Evolutionary conservation across 768 basidiomycete genomes (phyloP), one percentile per base, ranked within the genome.

Genomic region (Chalciporus pseudorubinellus): DNA sequence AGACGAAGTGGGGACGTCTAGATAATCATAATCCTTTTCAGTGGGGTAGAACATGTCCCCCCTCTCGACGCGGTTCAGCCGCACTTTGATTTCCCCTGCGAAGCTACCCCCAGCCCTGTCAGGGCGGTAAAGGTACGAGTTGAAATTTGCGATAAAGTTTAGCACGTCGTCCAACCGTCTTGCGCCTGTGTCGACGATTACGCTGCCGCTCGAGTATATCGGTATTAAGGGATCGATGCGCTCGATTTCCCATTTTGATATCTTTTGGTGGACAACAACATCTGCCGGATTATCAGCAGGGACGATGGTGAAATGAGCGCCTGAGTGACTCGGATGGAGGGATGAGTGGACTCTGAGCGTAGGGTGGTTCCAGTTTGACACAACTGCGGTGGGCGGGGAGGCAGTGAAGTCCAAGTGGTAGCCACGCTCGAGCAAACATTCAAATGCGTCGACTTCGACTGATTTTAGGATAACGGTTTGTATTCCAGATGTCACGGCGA

Each of bases 111-210:
- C 24, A 8, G 41, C 52, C 29, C 10, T 31, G 29, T 31, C 29
- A 13, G 29, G 29, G 12, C 29, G 29, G 12, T 12, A 31, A 11
- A 62, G 44, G 39, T 54, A 63, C 6, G 46, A 57, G 3, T 63
- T 57, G 49, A 62, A 62, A 31, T 60, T 60, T 4, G 58, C 52
- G 31, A 62, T 42, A 1, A 46, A 19, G 26, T 63, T 51, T 11
- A 62, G 48, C 28, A 57, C 39, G 19, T 43, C 29, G 13, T 1
- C 2, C 21, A 50, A 34, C 18, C 47, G 52, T 22, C 7, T n/a
- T 13, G 21, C 18, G 1, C 51, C 28, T 29, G 52, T 53, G 11
- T 55, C 44, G 9, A 59, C 28, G 20, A 5, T 14, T 22, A 63
- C 8, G 9, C 34, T 1, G 29, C 5, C 44, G 24, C 31, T 36